Evolutionary conservation across 2,329 filamentous ascomycete genomes (phyloP), one percentile per base, ranked within the genome.

Genomic region (Cladosporium sp.): DNA sequence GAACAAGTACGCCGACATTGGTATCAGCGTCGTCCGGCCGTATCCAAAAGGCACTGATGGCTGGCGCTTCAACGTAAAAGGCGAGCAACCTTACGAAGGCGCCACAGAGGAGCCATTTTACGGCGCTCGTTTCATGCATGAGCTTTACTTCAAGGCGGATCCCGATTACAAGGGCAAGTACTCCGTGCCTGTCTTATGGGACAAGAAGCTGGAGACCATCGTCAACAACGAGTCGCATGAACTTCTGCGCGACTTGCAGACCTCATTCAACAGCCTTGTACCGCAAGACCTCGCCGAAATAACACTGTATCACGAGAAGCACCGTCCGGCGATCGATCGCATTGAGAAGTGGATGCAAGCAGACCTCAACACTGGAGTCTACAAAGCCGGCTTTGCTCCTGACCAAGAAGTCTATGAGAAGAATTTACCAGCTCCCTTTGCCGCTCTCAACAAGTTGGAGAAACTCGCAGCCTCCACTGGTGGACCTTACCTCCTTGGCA

Each of bases 31-130:
- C 3, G 83, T 88, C 1, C 82, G 81, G 62, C 80, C 85, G 0
- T 88, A 88, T 60, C 86, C 86, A 0, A 89, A 88, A 66, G 84
- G 85, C 34, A 87, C 83, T 81, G 82, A 82, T 0, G 84, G 83
- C 13, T 86, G 83, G 83, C 75, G 77, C 28, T 88, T 88, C 63
- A 71, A 71, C 40, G 62, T 67, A n/a, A 45, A 58, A 15, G 80
- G 83, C 0, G 70, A 71, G 2, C 73, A 75, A 0, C 68, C 79
- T 56, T 64, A 80, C 78, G 17, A 80, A 77, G 15, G 66, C 20
- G 80, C 85, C 5, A 87, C 84, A 0, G 75, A 80, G 3, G 85
- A 88, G 65, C 77, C 79, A 28, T 74, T 87, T 4, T 87, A 83
- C 61, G 68, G 68, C 7, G 82, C 79, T 59, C 75, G 77, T 39